Percentiles rank a stretch among this genome's conserved stretches.
Conservation (phyloP, 176 grass and related monocot genomes). For the Triticum dicoccoides region DNA sequence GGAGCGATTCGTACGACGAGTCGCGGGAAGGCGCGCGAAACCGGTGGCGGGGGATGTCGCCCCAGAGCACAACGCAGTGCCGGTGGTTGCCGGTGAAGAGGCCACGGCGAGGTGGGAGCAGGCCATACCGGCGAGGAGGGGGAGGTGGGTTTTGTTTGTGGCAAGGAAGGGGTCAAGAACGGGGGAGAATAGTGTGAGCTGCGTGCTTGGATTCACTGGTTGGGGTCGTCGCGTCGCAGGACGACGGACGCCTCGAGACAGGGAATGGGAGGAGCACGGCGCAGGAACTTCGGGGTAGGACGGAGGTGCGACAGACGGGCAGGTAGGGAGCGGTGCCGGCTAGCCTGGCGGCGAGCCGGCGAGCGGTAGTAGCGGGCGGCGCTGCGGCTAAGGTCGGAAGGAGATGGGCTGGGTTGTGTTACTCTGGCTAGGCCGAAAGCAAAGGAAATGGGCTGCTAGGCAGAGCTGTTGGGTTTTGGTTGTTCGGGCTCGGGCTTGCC, state of each 20-base stretch:
- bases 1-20: constrained; percentile 32
- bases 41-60: neutral
- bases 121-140: constrained; percentile 16
- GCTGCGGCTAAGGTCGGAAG: too few relatives aligned
- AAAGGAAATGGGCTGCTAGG: too few relatives aligned
- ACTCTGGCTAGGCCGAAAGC: too few relatives aligned
- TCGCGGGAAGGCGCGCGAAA: constrained; percentile 16
- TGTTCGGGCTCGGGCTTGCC: too few relatives aligned
- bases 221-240: too few relatives aligned
- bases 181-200: neutral
- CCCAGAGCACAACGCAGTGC: neutral
- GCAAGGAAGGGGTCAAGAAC: neutral
- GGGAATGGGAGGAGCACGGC: too few relatives aligned
- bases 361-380: too few relatives aligned
- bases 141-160: neutral
- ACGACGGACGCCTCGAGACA: too few relatives aligned
- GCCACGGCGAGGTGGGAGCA: constrained; percentile 25
- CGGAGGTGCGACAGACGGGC: neutral
- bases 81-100: neutral
- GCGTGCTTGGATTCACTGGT: neutral
- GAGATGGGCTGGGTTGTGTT: too few relatives aligned
- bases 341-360: too few relatives aligned
- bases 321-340: neutral
- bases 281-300: neutral
- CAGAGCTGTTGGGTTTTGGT: too few relatives aligned